Conservation (phyloP, 1,284 basidiomycete genomes). For the Phellinidium pouzarii region DNA sequence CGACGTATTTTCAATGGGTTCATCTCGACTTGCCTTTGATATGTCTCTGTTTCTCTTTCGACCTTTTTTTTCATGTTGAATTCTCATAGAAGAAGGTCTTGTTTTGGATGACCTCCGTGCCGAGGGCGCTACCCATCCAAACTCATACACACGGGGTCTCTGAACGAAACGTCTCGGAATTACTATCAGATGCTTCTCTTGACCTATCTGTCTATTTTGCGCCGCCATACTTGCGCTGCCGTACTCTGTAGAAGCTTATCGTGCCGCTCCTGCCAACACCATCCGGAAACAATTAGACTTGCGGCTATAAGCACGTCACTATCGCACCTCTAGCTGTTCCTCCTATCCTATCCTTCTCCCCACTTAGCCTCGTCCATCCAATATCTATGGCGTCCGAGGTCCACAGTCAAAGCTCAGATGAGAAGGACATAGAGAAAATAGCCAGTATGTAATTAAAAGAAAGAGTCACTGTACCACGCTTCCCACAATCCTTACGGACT, state of each 20-base stretch:
- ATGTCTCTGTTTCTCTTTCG: too few relatives aligned
- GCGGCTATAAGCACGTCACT: neutral
- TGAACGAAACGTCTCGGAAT: neutral
- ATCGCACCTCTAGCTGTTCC: neutral
- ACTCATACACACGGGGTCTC: too few relatives aligned
- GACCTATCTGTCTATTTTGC: neutral
- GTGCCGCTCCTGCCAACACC: neutral
- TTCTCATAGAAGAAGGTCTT: too few relatives aligned
- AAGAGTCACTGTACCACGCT: neutral
- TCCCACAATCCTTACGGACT: neutral
- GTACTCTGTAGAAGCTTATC: neutral
- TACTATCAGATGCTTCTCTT: neutral
- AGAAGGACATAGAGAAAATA: slow-evolving; percentile 1
- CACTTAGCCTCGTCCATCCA: neutral
- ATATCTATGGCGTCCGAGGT: neutral
- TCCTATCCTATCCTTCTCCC: neutral
- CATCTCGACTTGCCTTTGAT: too few relatives aligned
- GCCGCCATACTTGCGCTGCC: neutral
- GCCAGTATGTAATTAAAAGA: neutral
- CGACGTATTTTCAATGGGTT: too few relatives aligned
- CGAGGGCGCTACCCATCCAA: too few relatives aligned
- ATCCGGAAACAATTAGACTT: neutral
- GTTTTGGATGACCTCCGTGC: too few relatives aligned
- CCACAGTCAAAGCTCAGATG: slow-evolving; percentile 6
- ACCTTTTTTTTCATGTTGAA: too few relatives aligned